Evolutionary conservation across 305 asterid species (phyloP).

Genomic region (Fraxinus paxiana): DNA sequence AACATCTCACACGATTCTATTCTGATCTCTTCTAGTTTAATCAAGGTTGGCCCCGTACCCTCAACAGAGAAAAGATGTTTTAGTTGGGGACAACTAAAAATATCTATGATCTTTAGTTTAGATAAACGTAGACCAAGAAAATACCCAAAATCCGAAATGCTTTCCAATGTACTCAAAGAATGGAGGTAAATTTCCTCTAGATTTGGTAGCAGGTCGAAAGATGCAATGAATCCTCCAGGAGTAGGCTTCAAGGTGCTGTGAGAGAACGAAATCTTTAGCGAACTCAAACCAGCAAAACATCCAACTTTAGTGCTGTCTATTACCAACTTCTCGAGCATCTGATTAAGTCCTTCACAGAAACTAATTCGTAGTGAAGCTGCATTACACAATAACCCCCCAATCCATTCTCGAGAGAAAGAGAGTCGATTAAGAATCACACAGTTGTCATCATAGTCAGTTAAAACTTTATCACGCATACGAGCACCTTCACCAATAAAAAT

Average conservation of each 20-base stretch:
- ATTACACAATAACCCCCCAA: not conserved
- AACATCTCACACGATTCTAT: not conserved
- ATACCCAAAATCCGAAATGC: not conserved
- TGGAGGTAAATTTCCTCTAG: constrained; percentile 1
- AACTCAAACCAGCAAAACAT: not conserved
- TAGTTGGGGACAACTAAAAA: not conserved
- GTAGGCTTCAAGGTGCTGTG: not conserved
- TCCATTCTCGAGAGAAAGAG: constrained; percentile 6
- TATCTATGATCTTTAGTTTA: not conserved
- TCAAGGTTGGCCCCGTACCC: not conserved
- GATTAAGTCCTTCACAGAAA: constrained; percentile 3
- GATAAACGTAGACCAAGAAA: not conserved
- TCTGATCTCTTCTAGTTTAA: not conserved
- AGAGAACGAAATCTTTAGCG: not conserved
- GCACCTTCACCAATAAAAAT: not conserved
- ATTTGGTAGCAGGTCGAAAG: not conserved
- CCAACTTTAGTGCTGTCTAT: not conserved
- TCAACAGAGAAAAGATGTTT: not conserved
- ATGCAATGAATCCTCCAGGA: not conserved
- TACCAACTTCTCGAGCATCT: not conserved
- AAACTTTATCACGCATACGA: not conserved
- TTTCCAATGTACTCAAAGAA: not conserved
- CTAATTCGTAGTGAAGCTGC: not conserved
- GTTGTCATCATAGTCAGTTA: not conserved
- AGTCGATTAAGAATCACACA: not conserved